phyloP scores from a whole-genome alignment of 129 eudicot species.

The Daucus carota region DNA sequence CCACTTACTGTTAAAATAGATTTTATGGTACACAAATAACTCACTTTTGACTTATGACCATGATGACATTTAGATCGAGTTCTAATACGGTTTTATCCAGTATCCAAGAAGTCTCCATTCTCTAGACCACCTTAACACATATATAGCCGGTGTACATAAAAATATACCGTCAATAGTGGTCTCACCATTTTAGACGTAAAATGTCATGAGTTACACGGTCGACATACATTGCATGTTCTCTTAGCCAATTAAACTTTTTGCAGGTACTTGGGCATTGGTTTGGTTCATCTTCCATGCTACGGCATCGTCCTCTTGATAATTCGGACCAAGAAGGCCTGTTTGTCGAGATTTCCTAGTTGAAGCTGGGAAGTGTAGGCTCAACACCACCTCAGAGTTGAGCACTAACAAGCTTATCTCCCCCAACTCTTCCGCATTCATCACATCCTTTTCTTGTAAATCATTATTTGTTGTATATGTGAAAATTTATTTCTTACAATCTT shows the following conservation, averaged over 20 bases:
- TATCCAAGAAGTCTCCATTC: background rate
- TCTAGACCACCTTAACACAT: background rate
- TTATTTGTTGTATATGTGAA: background rate
- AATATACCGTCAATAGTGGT: background rate
- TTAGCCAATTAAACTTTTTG: slow-evolving; percentile 13
- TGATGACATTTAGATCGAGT: background rate
- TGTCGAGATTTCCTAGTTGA: slow-evolving; percentile 35
- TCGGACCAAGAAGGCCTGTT: slow-evolving; percentile 40
- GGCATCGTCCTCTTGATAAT: slow-evolving; percentile 46
- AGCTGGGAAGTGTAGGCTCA: background rate
- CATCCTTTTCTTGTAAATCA: background rate
- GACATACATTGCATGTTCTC: background rate
- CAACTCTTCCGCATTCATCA: background rate
- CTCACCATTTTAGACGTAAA: background rate
- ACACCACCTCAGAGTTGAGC: background rate
- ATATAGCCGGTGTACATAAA: background rate
- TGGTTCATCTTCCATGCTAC: slow-evolving; percentile 63
- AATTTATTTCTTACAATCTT: background rate
- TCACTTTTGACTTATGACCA: background rate
- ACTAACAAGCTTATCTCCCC: background rate
- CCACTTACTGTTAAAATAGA: background rate
- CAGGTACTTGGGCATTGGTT: slow-evolving; percentile 82
- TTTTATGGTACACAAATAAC: background rate
- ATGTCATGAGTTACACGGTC: background rate
- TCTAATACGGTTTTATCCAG: background rate